Evolutionary conservation across 1,284 basidiomycete genomes (phyloP).

Genomic region (Thecaphora frezii): DNA sequence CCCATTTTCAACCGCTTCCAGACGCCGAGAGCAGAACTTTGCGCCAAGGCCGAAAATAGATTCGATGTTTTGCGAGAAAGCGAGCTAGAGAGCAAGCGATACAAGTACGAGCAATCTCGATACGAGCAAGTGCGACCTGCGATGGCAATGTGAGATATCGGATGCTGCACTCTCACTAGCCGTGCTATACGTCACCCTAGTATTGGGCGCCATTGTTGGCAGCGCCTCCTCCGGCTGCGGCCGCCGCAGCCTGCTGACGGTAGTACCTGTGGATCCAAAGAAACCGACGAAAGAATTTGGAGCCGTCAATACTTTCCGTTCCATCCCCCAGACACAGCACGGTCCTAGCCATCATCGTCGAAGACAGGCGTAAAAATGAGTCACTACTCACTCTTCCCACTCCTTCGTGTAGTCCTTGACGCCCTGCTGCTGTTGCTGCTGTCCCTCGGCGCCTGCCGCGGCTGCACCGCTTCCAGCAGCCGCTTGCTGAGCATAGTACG

Average conservation of each 20-base stretch:
- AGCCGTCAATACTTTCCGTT: not conserved
- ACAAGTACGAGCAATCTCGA: too few species aligned
- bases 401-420: constrained; percentile 53
- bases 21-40: too few species aligned
- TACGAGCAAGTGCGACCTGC: too few species aligned
- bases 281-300: not conserved
- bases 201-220: not conserved
- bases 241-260: constrained; percentile 40
- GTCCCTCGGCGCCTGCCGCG: constrained; percentile 7
- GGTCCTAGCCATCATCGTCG: not conserved
- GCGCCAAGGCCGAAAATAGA: too few species aligned
- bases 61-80: too few species aligned
- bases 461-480: constrained; percentile 21
- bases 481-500: constrained; percentile 51
- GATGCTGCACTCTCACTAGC: too few species aligned
- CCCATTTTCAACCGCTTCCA: too few species aligned
- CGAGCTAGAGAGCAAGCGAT: too few species aligned
- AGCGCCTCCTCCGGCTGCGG: constrained; percentile 13
- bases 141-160: too few species aligned
- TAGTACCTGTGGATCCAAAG: constrained; percentile 11
- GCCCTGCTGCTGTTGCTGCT: constrained; percentile 8
- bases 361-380: not conserved
- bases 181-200: too few species aligned
- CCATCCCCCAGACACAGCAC: too few species aligned
- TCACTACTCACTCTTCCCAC: constrained; percentile 54